Evolutionary conservation across 495 filamentous ascomycete species (phyloP).

Genomic region (Lichenothelia convexa): DNA sequence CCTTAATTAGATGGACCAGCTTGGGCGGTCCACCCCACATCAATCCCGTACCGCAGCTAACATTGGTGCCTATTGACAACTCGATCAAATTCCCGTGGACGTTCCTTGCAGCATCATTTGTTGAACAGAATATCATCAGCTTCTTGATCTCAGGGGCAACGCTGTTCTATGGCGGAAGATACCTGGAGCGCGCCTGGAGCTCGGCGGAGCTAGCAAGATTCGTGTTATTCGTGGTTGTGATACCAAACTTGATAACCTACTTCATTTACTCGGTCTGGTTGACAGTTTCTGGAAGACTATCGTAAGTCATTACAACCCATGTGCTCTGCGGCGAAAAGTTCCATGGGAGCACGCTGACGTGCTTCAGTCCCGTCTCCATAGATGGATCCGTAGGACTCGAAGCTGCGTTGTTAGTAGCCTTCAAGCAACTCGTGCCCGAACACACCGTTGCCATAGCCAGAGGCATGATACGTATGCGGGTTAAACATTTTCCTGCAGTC

Average conservation of each 20-base stretch:
- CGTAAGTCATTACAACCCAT: neutral
- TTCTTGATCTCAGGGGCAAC: conserved; percentile 62
- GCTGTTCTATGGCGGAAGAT: conserved; percentile 83
- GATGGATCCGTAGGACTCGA: conserved; percentile 79
- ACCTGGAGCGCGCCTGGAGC: conserved; percentile 91
- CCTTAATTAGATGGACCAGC: conserved; percentile 46
- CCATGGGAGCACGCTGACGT: conserved; percentile 16
- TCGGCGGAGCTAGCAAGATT: conserved; percentile 88
- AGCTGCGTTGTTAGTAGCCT: conserved; percentile 87
- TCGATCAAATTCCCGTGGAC: conserved; percentile 81
- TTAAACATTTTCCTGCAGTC: conserved; percentile 82
- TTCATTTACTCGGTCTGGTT: conserved; percentile 54
- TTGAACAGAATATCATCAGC: conserved; percentile 86
- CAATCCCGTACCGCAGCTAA: conserved; percentile 63
- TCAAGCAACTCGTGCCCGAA: conserved; percentile 94
- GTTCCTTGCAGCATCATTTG: conserved; percentile 66
- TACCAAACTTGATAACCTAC: conserved; percentile 65
- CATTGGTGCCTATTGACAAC: too few species aligned
- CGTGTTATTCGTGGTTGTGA: conserved; percentile 51
- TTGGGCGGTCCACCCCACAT: conserved; percentile 61
- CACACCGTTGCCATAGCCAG: conserved; percentile 92
- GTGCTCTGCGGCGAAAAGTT: neutral
- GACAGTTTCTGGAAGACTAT: conserved; percentile 46
- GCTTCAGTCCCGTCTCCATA: conserved; percentile 50
- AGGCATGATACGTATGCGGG: conserved; percentile 71